Evolutionary conservation across 2,329 filamentous ascomycete species (phyloP), one percentile per base, ranked within the genome.

Genomic region (Pseudogymnoascus sp.): DNA sequence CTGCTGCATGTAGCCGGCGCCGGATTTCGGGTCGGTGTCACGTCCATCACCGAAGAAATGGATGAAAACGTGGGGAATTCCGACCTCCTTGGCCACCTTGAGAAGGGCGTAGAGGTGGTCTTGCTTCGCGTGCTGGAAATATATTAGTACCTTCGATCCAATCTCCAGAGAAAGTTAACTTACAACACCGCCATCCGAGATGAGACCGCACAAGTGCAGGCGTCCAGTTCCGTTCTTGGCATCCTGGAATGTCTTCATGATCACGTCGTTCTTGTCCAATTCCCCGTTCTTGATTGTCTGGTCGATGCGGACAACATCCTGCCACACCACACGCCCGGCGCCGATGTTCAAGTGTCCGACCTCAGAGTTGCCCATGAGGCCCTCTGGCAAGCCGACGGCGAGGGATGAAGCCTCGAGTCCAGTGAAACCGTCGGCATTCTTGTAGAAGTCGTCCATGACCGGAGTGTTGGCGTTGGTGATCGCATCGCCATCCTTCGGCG

Each of bases 1-100:
- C 73, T 92, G 84, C 76, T 96, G 80, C 85, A 99, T 86, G 77
- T 96, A 96, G 57, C 82, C 89, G 54, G 85, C 87, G 61, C 89
- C 89, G 63, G 91, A 96, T 83, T 97, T 97, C 74, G 94, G 94
- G 74, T 99, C 94, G 67, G 93, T 97, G 73, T 99, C 94, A 74
- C 94, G 90, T 69, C 94, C 94, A 76, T 99, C 94, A 66, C 91
- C 94, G 73, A 99, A 97, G 84, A 97, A 97, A 83, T 99, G 94
- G 72, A 99, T 95, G 80, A 88, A 97, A 70, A 99, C 92, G 70
- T 97, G 81, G 68, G 92, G 90, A 34, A 99, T 84, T 57, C 84
- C 85, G 71, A 90, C 86, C 70, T 90, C 87, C 82, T 97, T 97
- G 71, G 94, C 94, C 37, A 94, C 89, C 74, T 89, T 84, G 67